Percentiles rank a stretch among this genome's conserved stretches.
Evolutionary conservation across 345 rosid species (phyloP).

Genomic region (Stellera chamaejasme): DNA sequence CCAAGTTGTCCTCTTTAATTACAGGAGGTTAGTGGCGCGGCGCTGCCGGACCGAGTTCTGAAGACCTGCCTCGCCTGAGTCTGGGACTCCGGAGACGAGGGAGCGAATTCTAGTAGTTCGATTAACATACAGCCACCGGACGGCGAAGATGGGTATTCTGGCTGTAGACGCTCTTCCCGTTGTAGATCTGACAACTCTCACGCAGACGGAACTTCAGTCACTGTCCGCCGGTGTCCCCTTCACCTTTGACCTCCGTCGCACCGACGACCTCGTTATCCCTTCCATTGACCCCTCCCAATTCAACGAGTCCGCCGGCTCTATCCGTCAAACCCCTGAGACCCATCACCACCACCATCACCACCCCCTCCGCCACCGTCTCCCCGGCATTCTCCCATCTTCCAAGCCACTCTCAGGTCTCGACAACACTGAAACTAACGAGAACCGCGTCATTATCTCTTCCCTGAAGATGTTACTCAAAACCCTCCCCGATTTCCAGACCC

Average conservation of each 20-base stretch:
- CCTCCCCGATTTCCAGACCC: constrained; percentile 33
- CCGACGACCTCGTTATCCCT: constrained; percentile 29
- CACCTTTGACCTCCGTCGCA: constrained; percentile 19
- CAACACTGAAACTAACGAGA: constrained; percentile 38
- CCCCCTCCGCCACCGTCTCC: constrained; percentile 55
- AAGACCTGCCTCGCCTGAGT: no score
- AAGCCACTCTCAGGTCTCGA: constrained; percentile 14
- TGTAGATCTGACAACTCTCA: constrained; percentile 43
- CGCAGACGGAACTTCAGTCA: constrained; percentile 53
- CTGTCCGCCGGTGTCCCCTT: constrained; percentile 45
- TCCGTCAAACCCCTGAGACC: constrained; percentile 41
- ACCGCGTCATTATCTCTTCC: constrained; percentile 34
- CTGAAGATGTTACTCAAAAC: constrained; percentile 37
- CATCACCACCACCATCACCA: constrained; percentile 28
- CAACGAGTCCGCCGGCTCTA: constrained; percentile 72
- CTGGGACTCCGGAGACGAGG: no score
- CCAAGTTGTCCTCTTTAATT: no score
- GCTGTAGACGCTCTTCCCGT: constrained; percentile 21
- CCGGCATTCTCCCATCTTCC: constrained; percentile 36
- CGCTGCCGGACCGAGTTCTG: no score
- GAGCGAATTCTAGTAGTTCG: no score
- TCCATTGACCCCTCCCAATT: constrained; percentile 49
- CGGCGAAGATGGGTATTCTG: neutral
- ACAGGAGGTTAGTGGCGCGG: no score
- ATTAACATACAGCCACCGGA: no score